These are phyloP conservation scores for Nicotiana rustica DNA, from an alignment of 305 asterid species.

Conservation along the genomic window DNA sequence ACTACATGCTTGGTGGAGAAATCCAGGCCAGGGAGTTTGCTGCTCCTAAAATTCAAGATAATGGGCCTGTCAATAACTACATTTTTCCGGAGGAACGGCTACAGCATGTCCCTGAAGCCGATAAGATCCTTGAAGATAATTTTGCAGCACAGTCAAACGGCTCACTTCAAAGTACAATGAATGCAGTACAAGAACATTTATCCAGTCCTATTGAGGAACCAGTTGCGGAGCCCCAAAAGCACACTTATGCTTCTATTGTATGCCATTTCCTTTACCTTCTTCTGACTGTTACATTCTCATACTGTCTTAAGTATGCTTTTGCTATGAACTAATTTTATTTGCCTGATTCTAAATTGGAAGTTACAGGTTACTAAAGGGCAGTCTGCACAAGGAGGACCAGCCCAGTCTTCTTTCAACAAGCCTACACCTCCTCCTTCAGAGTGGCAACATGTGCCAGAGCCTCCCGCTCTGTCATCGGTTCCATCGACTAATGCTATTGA, in stretches of 20 bases:
- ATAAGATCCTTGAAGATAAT: conserved; percentile 61
- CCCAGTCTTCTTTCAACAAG: conserved; percentile 58
- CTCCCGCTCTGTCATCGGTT: conserved; percentile 56
- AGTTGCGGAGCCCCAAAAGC: conserved; percentile 78
- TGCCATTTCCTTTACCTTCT: conserved; percentile 43
- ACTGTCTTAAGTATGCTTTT: conserved; percentile 31
- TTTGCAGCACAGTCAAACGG: conserved; percentile 76
- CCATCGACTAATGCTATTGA: conserved; percentile 60
- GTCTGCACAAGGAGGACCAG: conserved; percentile 55
- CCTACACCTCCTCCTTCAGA: conserved; percentile 56
- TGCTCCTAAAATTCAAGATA: conserved; percentile 61
- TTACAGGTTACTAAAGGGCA: conserved; percentile 83
- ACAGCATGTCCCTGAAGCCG: conserved; percentile 67
- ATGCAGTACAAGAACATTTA: conserved; percentile 62
- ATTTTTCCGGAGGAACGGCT: conserved; percentile 67
- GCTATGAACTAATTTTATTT: conserved; percentile 39
- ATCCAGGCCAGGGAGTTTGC: conserved; percentile 68
- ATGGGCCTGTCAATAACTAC: conserved; percentile 55
- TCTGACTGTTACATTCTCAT: not conserved
- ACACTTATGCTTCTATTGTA: conserved; percentile 99
- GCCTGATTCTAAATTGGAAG: conserved; percentile 41
- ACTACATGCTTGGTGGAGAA: conserved; percentile 69
- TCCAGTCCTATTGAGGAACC: conserved; percentile 75
- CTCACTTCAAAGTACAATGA: conserved; percentile 65
- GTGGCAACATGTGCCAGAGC: conserved; percentile 69